phyloP scores from a whole-genome alignment of 257 asterid genomes.

The Solanum arcanum region DNA sequence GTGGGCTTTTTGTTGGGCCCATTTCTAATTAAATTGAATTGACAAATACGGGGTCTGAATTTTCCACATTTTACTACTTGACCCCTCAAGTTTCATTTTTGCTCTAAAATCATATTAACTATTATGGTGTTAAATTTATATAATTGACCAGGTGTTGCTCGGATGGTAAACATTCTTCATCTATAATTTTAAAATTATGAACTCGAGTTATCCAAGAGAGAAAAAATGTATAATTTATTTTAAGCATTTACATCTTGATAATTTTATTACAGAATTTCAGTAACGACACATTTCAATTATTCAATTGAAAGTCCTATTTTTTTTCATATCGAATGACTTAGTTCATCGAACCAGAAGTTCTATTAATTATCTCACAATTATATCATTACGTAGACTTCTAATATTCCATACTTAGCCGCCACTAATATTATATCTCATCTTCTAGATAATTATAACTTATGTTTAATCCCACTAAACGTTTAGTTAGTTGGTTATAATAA shows the following conservation, averaged over 20 bases:
- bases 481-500: constrained; percentile 12
- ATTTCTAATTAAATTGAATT: neutral
- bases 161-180: neutral
- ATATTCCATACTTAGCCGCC: neutral
- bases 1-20: constrained; percentile 13
- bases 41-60: neutral
- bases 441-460: neutral
- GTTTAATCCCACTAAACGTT: constrained; percentile 3
- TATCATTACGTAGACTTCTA: neutral
- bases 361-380: no score
- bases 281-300: neutral
- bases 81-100: neutral
- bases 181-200: neutral
- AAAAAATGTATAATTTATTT: no score
- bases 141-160: neutral
- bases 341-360: neutral
- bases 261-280: neutral
- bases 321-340: neutral
- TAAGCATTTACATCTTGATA: neutral
- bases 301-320: no score
- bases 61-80: neutral
- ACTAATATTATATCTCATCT: neutral
- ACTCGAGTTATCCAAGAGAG: neutral
- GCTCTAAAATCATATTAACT: neutral
- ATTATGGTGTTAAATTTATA: neutral